phyloP scores from a whole-genome alignment of 495 filamentous ascomycete genomes.

The Annulohypoxylon maeteangense region DNA sequence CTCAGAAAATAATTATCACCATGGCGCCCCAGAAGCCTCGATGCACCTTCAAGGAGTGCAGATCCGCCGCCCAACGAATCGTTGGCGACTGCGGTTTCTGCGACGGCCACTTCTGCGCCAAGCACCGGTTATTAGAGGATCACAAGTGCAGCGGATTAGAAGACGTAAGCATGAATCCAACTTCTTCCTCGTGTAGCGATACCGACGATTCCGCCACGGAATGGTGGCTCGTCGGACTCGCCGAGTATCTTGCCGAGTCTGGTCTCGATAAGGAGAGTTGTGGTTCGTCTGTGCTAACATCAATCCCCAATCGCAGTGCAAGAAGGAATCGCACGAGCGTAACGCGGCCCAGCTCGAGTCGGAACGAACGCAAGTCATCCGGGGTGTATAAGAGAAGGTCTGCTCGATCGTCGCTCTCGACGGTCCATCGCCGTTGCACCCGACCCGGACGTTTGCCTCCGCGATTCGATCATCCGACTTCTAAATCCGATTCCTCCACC shows the following conservation, averaged over 20 bases:
- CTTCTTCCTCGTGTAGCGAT: conserved; percentile 15
- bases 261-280: conserved; percentile 43
- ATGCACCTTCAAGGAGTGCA: conserved; percentile 91
- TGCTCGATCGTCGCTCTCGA: neutral
- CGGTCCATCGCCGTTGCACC: neutral
- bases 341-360: conserved; percentile 91
- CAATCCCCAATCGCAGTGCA: conserved; percentile 67
- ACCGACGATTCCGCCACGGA: conserved; percentile 10
- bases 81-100: conserved; percentile 98
- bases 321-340: conserved; percentile 91
- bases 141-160: conserved; percentile 95
- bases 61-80: conserved; percentile 83
- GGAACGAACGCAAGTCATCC: conserved; percentile 78
- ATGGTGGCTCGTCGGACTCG: conserved; percentile 64
- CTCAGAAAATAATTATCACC: conserved; percentile 33
- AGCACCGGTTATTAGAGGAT: conserved; percentile 91
- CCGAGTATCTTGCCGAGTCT: conserved; percentile 50
- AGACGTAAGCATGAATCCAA: conserved; percentile 66
- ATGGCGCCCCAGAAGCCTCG: conserved; percentile 81
- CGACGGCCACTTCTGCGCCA: conserved; percentile 90
- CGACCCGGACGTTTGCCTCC: conserved; percentile 9
- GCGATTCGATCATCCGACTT: conserved; percentile 4
- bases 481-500: neutral
- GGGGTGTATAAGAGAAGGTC: conserved; percentile 54
- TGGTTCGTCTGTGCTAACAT: conserved; percentile 44